Conservation (phyloP, 2,329 filamentous ascomycete genomes). For the Pseudogymnoascus verrucosus region DNA sequence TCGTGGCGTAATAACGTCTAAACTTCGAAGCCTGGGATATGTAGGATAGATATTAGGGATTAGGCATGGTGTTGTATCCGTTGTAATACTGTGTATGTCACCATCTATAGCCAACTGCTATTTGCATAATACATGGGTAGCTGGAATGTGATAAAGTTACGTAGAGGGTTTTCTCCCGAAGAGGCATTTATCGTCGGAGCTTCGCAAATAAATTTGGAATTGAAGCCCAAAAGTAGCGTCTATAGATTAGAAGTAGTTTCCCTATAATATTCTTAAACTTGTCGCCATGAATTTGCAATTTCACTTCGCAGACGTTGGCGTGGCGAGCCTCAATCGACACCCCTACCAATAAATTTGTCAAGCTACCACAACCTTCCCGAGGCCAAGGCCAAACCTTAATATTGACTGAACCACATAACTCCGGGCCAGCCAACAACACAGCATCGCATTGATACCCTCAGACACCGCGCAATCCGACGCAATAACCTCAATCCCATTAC, state of each 20-base stretch:
- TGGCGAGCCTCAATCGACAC: background rate
- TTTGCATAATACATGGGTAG: background rate
- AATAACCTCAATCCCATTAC: background rate
- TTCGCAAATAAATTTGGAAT: background rate
- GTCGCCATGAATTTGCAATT: background rate
- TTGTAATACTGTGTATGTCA: background rate
- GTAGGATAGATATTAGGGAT: background rate
- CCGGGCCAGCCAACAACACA: background rate
- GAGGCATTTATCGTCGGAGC: background rate
- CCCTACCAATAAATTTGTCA: background rate
- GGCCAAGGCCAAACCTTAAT: constrained; percentile 3
- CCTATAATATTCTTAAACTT: background rate
- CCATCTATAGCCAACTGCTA: background rate
- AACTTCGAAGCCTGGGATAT: background rate
- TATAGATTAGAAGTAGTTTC: background rate
- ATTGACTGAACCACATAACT: constrained; percentile 6
- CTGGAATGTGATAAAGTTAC: background rate
- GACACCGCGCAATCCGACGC: background rate
- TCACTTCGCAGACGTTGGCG: background rate
- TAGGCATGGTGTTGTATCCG: background rate
- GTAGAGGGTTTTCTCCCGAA: too few relatives aligned
- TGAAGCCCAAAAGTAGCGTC: background rate
- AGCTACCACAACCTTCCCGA: background rate
- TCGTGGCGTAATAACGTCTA: background rate
- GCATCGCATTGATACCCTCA: background rate